Evolutionary conservation across 148 eudicot genomes (phyloP).

Genomic region (Pharnaceum exiguum): DNA sequence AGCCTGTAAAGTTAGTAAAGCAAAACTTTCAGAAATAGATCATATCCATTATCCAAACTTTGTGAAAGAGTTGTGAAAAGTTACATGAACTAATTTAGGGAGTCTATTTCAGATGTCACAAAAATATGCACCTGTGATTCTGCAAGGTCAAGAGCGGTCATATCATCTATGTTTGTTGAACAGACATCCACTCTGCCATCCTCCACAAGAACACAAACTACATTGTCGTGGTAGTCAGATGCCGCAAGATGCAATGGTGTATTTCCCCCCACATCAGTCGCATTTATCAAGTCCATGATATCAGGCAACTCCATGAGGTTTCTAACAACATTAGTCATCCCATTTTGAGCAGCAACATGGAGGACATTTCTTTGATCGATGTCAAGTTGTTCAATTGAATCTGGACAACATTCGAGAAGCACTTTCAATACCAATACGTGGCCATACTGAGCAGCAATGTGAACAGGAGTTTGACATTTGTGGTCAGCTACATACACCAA

Average conservation of each 20-base stretch:
- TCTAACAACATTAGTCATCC: constrained; percentile 16
- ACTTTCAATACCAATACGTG: constrained; percentile 3
- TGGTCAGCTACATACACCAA: not conserved
- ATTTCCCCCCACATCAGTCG: constrained; percentile 17
- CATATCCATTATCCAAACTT: no score
- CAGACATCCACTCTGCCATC: constrained; percentile 18
- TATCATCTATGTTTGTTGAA: constrained; percentile 11
- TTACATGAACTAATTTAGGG: constrained; percentile 11
- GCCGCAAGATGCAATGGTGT: constrained; percentile 27
- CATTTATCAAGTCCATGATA: constrained; percentile 14
- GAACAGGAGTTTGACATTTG: constrained; percentile 19
- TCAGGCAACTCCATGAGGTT: constrained; percentile 12
- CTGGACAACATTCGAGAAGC: constrained; percentile 10
- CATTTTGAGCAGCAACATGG: constrained; percentile 15
- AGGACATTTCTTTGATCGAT: constrained; percentile 2
- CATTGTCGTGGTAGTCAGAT: constrained; percentile 8
- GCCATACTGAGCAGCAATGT: constrained; percentile 18
- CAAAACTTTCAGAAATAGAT: no score
- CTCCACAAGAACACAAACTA: constrained; percentile 20
- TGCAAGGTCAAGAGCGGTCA: constrained; percentile 27
- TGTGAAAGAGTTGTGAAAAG: not conserved
- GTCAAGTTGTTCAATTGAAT: constrained; percentile 10
- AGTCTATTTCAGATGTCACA: no score
- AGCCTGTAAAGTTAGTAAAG: no score
- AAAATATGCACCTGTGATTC: not conserved